Evolutionary conservation across 2,329 filamentous ascomycete genomes (phyloP).

Genomic region (Trichoderma koningii): DNA sequence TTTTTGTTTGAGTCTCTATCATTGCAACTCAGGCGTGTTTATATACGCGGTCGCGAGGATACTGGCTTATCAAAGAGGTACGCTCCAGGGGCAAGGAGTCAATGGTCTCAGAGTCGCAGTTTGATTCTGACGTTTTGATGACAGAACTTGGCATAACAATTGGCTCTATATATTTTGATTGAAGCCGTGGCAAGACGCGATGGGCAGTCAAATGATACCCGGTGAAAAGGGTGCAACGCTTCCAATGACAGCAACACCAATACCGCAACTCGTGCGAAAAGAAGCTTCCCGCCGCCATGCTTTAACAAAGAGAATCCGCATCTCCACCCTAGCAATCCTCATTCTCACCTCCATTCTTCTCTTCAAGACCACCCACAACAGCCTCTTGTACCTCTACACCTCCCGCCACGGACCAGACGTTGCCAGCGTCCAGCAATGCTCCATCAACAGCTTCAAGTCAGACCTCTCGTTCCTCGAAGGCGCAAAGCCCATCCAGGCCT

Average conservation of each 20-base stretch:
- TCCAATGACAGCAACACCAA: background rate
- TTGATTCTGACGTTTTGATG: background rate
- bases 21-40: background rate
- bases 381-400: background rate
- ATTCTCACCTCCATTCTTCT: background rate
- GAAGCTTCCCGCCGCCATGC: background rate
- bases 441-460: slow-evolving; percentile 53
- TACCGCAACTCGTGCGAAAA: background rate
- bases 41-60: background rate
- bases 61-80: background rate
- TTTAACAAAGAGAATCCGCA: background rate
- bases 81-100: background rate
- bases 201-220: background rate
- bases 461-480: slow-evolving; percentile 54
- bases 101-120: background rate
- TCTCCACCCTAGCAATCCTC: background rate
- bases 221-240: background rate
- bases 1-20: background rate
- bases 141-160: background rate
- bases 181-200: background rate
- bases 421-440: slow-evolving; percentile 45
- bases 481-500: slow-evolving; percentile 49
- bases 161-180: background rate
- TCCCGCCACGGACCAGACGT: slow-evolving; percentile 21
- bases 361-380: background rate